These are phyloP conservation scores for Candida nonsorbophila DNA, from an alignment of 805 yeast species.

Conservation along the genomic window DNA sequence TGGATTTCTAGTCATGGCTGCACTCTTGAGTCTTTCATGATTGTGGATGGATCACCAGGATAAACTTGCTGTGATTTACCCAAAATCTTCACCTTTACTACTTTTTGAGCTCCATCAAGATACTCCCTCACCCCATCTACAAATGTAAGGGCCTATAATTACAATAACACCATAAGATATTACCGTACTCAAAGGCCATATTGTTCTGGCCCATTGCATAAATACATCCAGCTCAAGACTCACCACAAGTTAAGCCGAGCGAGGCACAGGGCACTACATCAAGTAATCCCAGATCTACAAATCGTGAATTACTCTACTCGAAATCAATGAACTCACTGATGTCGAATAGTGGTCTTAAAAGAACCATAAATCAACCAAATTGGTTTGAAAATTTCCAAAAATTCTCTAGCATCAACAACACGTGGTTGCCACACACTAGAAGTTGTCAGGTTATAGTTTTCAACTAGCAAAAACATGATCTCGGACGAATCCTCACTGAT, in stretches of 20 bases:
- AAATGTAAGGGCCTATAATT: conserved; percentile 40
- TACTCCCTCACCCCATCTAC: neutral
- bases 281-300: neutral
- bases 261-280: conserved; percentile 40
- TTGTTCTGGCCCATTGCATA: conserved; percentile 36
- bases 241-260: conserved; percentile 33
- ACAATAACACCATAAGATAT: conserved; percentile 44
- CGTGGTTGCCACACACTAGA: conserved; percentile 42
- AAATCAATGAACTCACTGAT: conserved; percentile 5
- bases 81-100: conserved; percentile 1
- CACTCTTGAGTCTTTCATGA: too few relatives aligned
- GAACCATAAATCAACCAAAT: neutral
- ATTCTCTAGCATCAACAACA: conserved; percentile 60
- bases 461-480: conserved; percentile 99
- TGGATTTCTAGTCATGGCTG: too few relatives aligned
- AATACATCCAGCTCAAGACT: conserved; percentile 44
- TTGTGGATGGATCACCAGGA: too few relatives aligned
- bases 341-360: conserved; percentile 2
- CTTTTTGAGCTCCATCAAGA: neutral
- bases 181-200: conserved; percentile 43
- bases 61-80: too few relatives aligned
- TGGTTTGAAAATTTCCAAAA: conserved; percentile 58
- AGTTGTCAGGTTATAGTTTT: conserved; percentile 97
- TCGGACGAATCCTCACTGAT: conserved; percentile 99
- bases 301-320: conserved; percentile 3